Evolutionary conservation across 2,329 filamentous ascomycete genomes (phyloP), one percentile per base, ranked within the genome.

Genomic region (Fusarium napiforme): DNA sequence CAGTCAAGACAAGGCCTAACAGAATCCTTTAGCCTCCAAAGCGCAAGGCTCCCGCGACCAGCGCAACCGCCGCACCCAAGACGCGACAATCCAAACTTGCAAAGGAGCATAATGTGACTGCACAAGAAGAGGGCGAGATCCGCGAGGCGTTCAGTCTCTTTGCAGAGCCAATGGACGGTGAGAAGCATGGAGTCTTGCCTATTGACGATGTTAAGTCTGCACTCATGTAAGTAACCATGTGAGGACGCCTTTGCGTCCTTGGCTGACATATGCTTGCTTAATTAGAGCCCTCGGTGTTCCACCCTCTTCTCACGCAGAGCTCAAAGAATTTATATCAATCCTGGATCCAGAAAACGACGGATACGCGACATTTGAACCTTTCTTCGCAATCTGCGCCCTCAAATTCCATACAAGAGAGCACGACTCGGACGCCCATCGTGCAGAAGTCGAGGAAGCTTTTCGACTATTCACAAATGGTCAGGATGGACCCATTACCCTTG

Each of bases 111-210:
- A 92, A 95, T 81, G 90, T 98, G 79, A 92, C 90, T 19, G 92
- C 91, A 45, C 90, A 92, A 73, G 93, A 98, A 83, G 96, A 98
- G 84, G 88, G 89, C 75, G 95, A 98, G 84, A 97, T 99, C 79
- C 91, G 90, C 78, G 95, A 98, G 82, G 95, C 95, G 19, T 98
- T 96, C 82, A 87, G 89, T 28, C 88, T 98, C 12, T 99, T 98
- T 81, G 85, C 91, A 3, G 88, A 92, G 75, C 90, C 91, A 40
- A 90, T 90, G 82, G 87, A 91, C 26, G 90, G 92, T 58, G 92
- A 95, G 77, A 93, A 94, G 79, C 85, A 92, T 63, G 92, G 92
- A 67, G 90, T 93, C 21, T 88, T 94, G 58, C 88, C 89, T 18
- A 90, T 88, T 8, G 85, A 86, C 76, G 92, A 94, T 79, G 88